Evolutionary conservation across 305 asterid genomes (phyloP), one percentile per base, ranked within the genome.

Genomic region (Rubia balearica): DNA sequence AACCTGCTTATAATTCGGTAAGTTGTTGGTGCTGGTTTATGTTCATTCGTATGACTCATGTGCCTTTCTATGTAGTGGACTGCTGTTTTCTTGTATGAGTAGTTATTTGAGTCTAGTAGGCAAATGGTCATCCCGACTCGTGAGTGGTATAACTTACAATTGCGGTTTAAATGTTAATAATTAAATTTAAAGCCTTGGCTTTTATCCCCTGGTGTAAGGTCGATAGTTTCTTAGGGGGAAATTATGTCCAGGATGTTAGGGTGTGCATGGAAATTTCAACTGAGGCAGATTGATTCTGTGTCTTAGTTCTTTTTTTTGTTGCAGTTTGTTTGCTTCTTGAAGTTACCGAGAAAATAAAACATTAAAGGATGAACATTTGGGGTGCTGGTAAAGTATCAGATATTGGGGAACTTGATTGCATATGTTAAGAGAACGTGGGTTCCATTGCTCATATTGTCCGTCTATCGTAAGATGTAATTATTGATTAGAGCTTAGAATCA

Each of bases 1-100:
- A 88, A 81, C 82, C 86, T 74, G 77, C 83, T 68, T 70, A 75
- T 45, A 84, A 67, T 81, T 72, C 70, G 83, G 98, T 88, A 87
- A 81, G n/a, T 73, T 21, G 55, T 74, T 66, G 3, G 38, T 3
- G 59, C 3, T 46, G 5, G 53, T n/a, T 42, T 46, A 7, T 33
- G 62, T 17, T 33, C 6, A 13, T 48, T 46, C 3, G 3, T n/a
- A 33, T 62, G 14, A 19, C 16, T 36, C 9, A 17, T n/a, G 6
- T 14, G 41, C 69, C 68, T 11, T 72, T 61, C 51, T 40, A 11
- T 24, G n/a, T 30, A 10, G 8, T 59, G 38, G 38, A 12, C 64
- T 60, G 17, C 8, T 33, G 7, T 60, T 60, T 60, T 24, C 33
- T 21, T 21, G n/a, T 14, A 48, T 48, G 17, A 14, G 55, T 17